Base-by-base conservation (phyloP, 345 rosid genomes). In the Zanthoxylum bungeanum region DNA sequence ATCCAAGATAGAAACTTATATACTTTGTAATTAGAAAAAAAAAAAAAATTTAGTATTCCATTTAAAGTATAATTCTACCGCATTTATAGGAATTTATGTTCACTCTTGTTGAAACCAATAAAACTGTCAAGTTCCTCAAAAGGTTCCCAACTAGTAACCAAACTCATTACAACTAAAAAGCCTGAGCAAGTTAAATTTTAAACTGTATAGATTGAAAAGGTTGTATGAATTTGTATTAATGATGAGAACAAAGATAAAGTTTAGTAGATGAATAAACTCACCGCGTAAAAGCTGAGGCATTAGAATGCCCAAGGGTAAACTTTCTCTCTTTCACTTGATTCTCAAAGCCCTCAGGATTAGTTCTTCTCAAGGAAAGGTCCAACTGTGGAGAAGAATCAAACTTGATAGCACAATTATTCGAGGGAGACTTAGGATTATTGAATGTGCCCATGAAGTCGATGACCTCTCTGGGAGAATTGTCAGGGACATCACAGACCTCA, bases 201-300 rank as follows among this genome's bases (percentile, higher is more conserved):
- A n/a, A n/a, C n/a, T n/a, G n/a, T n/a, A 6, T 55, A 14, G 19
- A 37, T 61, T 1, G 7, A 31, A 55, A 55, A 61, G 50, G 66
- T 37, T 2, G 39, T 14, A 40, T 0, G 25, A 37, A 19, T 46
- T 25, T 46, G 7, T 4, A 31, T 31, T 25, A 46, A 1, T 10
- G 16, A 22, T 22, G 22, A 25, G 27, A 55, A 49, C 22, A 5
- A 42, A 69, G 11, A 39, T 16, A 73, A n/a, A 40, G 39, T 14
- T 33, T 42, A 68, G 19, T 5, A 27, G 57, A 73, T 37, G 70
- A 27, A 59, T 37, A 64, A 60, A 75, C 91, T 80, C 72, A 88
- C 97, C 90, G 80, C 4, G 93, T 79, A 76, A 94, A 94, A 73
- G 98, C 97, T 0, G 97, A 94, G 80, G 92, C 87, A 85, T 81